These are phyloP conservation scores for Leccinum subspadiceum DNA, from an alignment of 1,284 basidiomycete species.

Conservation along the genomic window DNA sequence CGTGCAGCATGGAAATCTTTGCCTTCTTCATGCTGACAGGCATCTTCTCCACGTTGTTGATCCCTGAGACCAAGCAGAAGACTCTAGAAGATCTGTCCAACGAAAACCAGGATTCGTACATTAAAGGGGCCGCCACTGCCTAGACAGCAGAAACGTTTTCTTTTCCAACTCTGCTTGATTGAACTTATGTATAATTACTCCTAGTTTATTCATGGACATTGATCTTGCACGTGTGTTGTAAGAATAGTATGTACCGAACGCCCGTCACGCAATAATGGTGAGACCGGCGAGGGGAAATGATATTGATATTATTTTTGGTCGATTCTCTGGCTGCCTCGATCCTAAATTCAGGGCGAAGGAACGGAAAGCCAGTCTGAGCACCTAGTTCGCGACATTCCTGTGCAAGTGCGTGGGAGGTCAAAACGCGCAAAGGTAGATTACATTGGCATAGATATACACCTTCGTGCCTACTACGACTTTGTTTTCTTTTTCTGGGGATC, in stretches of 20 bases:
- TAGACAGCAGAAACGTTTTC: slow-evolving; percentile 8
- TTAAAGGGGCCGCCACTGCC: slow-evolving; percentile 26
- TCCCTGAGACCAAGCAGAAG: slow-evolving; percentile 59
- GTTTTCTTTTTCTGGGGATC: slow-evolving; percentile 31
- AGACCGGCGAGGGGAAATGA: background rate
- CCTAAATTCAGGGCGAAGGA: background rate
- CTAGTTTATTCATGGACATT: slow-evolving; percentile 1
- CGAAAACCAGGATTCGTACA: slow-evolving; percentile 51
- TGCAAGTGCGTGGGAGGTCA: background rate
- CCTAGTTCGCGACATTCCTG: background rate
- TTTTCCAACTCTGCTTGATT: background rate
- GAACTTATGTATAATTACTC: slow-evolving; percentile 1
- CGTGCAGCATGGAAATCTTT: slow-evolving; percentile 46
- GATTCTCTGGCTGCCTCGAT: background rate
- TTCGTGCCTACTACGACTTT: slow-evolving; percentile 15
- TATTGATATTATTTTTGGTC: background rate
- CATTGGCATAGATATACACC: background rate
- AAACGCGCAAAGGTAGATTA: background rate
- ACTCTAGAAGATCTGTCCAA: slow-evolving; percentile 57
- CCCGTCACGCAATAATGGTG: background rate
- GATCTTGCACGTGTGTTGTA: background rate
- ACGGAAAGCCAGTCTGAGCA: background rate
- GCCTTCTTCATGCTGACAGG: slow-evolving; percentile 63
- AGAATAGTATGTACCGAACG: background rate
- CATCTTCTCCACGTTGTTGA: slow-evolving; percentile 56